Conservation (phyloP, 352 stramenopile genomes). For the Plasmopara viticola region DNA sequence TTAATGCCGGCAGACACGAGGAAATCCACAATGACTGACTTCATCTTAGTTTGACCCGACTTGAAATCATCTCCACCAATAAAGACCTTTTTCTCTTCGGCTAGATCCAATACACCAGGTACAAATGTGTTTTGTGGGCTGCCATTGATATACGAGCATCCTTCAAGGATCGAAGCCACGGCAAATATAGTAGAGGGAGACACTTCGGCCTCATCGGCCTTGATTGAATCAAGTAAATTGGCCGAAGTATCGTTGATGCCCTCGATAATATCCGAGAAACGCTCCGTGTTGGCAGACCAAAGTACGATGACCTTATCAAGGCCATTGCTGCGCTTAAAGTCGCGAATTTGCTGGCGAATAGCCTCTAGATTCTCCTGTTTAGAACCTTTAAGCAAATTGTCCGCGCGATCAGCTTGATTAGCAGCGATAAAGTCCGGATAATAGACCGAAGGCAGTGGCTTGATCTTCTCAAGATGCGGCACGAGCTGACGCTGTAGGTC, state of each 20-base stretch:
- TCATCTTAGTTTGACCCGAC: slow-evolving; percentile 99
- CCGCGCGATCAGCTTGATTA: slow-evolving; percentile 97
- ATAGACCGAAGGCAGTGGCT: slow-evolving; percentile 96
- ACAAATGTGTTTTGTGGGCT: slow-evolving; percentile 99
- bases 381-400: slow-evolving; percentile 95
- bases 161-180: slow-evolving; percentile 97
- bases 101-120: slow-evolving; percentile 94
- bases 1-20: slow-evolving; percentile 98
- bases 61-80: slow-evolving; percentile 99
- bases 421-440: slow-evolving; percentile 99
- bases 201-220: slow-evolving; percentile 91
- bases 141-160: slow-evolving; percentile 99
- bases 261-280: slow-evolving; percentile 96
- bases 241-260: slow-evolving; percentile 98
- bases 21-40: slow-evolving; percentile 99
- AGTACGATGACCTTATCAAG: slow-evolving; percentile 98
- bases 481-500: slow-evolving; percentile 97
- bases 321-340: slow-evolving; percentile 93
- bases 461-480: slow-evolving; percentile 95
- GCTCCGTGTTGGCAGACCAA: slow-evolving; percentile 99
- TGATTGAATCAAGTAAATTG: slow-evolving; percentile 95
- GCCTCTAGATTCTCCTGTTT: slow-evolving; percentile 97
- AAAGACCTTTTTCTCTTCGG: slow-evolving; percentile 92
- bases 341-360: slow-evolving; percentile 91
- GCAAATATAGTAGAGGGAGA: slow-evolving; percentile 98